These are phyloP conservation scores for Hemileia vastatrix DNA, from an alignment of 1,284 basidiomycete species.

Conservation along the genomic window DNA sequence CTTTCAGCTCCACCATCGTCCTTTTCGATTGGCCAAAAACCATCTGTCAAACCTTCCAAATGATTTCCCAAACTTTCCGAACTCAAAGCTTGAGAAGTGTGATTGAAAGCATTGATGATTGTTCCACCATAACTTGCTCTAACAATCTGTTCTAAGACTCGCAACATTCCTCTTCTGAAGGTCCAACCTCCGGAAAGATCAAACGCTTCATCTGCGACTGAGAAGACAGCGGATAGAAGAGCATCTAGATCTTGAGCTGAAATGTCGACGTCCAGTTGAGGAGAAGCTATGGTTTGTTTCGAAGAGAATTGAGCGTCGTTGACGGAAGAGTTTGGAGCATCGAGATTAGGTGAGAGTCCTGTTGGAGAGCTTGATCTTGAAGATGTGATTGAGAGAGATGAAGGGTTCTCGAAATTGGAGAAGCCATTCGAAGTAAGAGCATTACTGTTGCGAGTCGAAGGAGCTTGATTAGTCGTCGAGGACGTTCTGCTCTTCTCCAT, in stretches of 20 bases:
- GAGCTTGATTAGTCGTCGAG: not conserved
- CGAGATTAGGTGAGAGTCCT: not conserved
- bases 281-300: not conserved
- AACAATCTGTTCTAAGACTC: conserved; percentile 39
- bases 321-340: not conserved
- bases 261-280: conserved; percentile 13
- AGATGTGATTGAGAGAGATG: not conserved
- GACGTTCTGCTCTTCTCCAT: not conserved
- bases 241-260: conserved; percentile 34
- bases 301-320: not conserved
- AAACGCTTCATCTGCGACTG: conserved; percentile 42
- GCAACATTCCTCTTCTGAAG: conserved; percentile 38
- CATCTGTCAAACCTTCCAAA: conserved; percentile 27
- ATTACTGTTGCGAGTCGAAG: not conserved
- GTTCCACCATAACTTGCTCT: conserved; percentile 36
- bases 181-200: conserved; percentile 41
- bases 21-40: conserved; percentile 36
- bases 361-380: not conserved
- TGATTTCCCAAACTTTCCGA: conserved; percentile 31
- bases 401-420: not conserved
- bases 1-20: not conserved
- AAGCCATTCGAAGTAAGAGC: not conserved
- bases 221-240: conserved; percentile 39
- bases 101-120: conserved; percentile 33
- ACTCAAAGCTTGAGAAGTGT: conserved; percentile 31